These are phyloP conservation scores for Diplosphaera chodatii DNA, from an alignment of 139 green algal species.

Conservation along the genomic window DNA sequence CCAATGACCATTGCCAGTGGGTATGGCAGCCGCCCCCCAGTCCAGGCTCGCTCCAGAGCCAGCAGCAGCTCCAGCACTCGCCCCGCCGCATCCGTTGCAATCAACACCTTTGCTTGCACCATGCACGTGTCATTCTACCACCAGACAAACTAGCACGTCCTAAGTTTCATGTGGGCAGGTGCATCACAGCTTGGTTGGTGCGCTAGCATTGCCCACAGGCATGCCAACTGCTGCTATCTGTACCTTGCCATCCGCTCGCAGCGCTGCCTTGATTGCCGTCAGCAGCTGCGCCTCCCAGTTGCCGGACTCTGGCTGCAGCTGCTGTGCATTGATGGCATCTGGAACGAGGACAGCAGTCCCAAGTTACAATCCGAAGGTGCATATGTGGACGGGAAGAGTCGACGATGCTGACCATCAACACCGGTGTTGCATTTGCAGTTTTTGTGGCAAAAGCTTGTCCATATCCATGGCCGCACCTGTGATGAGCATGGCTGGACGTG, in stretches of 20 bases:
- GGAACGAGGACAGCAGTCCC: background rate
- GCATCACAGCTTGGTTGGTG: too few species aligned
- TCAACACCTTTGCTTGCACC: constrained; percentile 78
- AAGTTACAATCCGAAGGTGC: too few species aligned
- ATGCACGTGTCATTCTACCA: too few species aligned
- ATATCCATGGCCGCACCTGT: too few species aligned
- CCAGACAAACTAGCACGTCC: too few species aligned
- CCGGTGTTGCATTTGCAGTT: background rate
- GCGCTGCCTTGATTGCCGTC: constrained; percentile 28
- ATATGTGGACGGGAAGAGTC: too few species aligned
- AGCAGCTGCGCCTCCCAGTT: constrained; percentile 44
- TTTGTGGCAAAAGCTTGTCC: too few species aligned
- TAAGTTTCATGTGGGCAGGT: too few species aligned
- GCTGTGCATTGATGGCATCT: constrained; percentile 38
- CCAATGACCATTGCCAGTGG: constrained; percentile 62
- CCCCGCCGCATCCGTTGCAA: constrained; percentile 81
- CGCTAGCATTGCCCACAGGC: too few species aligned
- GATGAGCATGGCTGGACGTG: constrained; percentile 72
- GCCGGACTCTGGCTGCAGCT: constrained; percentile 1
- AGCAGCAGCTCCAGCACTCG: constrained; percentile 87
- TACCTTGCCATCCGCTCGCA: constrained; percentile 32
- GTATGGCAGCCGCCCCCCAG: constrained; percentile 51
- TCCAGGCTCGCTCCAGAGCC: constrained; percentile 74
- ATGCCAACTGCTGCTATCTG: too few species aligned
- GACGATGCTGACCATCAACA: background rate